These are phyloP conservation scores for Metschnikowia amazonensis DNA, from an alignment of 805 yeast genomes.

Conservation along the genomic window DNA sequence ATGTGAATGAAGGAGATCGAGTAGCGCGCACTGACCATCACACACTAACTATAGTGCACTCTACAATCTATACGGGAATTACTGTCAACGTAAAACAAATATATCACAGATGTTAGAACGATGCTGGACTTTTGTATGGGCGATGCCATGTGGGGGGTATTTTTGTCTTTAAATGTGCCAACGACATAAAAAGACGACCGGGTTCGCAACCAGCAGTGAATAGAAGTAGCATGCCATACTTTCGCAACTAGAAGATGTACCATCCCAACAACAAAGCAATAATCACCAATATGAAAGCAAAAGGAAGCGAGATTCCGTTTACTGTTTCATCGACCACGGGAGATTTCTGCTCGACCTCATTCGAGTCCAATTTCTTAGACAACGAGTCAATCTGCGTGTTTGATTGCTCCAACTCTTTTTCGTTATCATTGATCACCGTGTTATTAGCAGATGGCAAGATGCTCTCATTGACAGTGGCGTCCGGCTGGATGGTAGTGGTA, in stretches of 20 bases:
- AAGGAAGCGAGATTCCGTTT: slow-evolving; percentile 51
- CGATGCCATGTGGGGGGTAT: not conserved
- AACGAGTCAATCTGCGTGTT: slow-evolving; percentile 41
- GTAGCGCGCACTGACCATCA: not conserved
- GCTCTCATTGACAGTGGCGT: slow-evolving; percentile 8
- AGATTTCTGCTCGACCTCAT: slow-evolving; percentile 20
- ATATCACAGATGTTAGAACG: slow-evolving; percentile 1
- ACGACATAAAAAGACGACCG: not conserved
- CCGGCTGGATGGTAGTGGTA: slow-evolving; percentile 4
- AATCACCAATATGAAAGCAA: slow-evolving; percentile 46
- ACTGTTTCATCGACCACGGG: slow-evolving; percentile 28
- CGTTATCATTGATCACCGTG: slow-evolving; percentile 17
- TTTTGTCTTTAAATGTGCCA: not conserved
- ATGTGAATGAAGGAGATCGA: not conserved
- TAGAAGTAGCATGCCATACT: not conserved
- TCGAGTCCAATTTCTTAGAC: slow-evolving; percentile 44
- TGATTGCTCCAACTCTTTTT: slow-evolving; percentile 36
- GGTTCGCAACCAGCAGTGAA: not conserved
- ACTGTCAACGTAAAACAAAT: too few relatives aligned
- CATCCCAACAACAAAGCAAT: slow-evolving; percentile 64
- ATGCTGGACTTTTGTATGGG: not conserved
- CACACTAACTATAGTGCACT: not conserved
- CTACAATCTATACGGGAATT: too few relatives aligned
- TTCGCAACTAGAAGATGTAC: slow-evolving; percentile 51
- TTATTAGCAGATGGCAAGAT: slow-evolving; percentile 10